Evolutionary conservation across 2,329 filamentous ascomycete genomes (phyloP).

Genomic region (Seiridium unicorne): DNA sequence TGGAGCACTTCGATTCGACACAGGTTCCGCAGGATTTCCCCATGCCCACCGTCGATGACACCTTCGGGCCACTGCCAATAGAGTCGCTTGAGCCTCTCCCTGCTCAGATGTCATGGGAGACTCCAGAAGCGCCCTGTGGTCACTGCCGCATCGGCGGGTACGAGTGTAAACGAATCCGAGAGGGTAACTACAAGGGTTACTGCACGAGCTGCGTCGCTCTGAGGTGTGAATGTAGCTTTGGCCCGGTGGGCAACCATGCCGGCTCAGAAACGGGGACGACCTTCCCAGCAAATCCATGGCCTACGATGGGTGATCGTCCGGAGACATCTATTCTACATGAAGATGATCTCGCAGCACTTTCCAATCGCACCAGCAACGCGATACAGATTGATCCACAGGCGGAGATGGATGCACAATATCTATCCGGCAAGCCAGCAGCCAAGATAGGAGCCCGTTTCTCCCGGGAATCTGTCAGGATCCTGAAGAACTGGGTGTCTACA

Average conservation of each 20-base stretch:
- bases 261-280: constrained; percentile 29
- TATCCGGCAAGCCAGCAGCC: constrained; percentile 33
- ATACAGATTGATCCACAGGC: constrained; percentile 11
- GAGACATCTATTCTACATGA: constrained; percentile 36
- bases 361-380: constrained; percentile 14
- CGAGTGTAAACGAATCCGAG: constrained; percentile 59
- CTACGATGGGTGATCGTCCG: constrained; percentile 41
- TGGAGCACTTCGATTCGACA: constrained; percentile 54
- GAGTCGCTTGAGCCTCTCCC: constrained; percentile 7
- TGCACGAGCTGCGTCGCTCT: constrained; percentile 63
- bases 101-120: constrained; percentile 39
- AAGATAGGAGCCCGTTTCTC: constrained; percentile 78
- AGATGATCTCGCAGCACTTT: constrained; percentile 25
- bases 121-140: constrained; percentile 46
- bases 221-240: constrained; percentile 58
- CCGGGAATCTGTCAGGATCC: constrained; percentile 71
- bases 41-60: constrained; percentile 26
- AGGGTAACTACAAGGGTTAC: constrained; percentile 59
- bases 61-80: constrained; percentile 26
- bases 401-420: constrained; percentile 21
- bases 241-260: constrained; percentile 30
- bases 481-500: constrained; percentile 82
- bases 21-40: constrained; percentile 33
- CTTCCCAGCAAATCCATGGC: constrained; percentile 47
- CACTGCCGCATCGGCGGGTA: constrained; percentile 52